Percentiles rank a stretch among this genome's conserved stretches.
These are phyloP conservation scores for Linum tenue DNA, from an alignment of 345 rosid genomes.

Conservation along the genomic window DNA sequence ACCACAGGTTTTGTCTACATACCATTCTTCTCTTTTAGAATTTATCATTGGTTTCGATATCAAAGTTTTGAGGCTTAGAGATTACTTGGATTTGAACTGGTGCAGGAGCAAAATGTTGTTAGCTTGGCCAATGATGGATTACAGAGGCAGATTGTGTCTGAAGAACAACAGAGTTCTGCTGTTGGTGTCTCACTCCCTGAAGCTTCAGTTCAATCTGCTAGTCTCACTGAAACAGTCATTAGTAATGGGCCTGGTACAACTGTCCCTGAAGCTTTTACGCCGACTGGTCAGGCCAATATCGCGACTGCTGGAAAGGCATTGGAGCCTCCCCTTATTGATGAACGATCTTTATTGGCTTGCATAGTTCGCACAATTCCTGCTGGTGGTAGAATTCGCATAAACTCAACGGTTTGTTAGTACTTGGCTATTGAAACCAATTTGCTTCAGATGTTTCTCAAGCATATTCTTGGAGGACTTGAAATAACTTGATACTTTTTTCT, in stretches of 20 bases:
- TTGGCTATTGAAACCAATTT: background rate
- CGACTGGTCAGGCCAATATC: slow-evolving; percentile 31
- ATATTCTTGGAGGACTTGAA: background rate
- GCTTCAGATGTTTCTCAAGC: background rate
- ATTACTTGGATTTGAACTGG: slow-evolving; percentile 17
- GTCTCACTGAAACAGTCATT: slow-evolving; percentile 23
- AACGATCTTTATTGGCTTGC: slow-evolving; percentile 77
- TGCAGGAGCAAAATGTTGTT: slow-evolving; percentile 40
- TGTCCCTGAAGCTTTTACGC: slow-evolving; percentile 31
- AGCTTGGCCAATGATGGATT: slow-evolving; percentile 28
- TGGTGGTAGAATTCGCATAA: slow-evolving; percentile 80
- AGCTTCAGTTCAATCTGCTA: slow-evolving; percentile 25
- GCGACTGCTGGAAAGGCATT: slow-evolving; percentile 33
- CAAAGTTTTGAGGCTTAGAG: slow-evolving; percentile 1
- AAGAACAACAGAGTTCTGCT: slow-evolving; percentile 42
- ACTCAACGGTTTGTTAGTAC: slow-evolving; percentile 61
- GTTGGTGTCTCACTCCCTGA: slow-evolving; percentile 29
- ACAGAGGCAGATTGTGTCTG: slow-evolving; percentile 36
- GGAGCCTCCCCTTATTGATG: slow-evolving; percentile 61
- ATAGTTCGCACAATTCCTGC: slow-evolving; percentile 92
- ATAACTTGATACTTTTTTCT: slow-evolving; percentile 8
- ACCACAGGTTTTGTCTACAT: slow-evolving; percentile 38
- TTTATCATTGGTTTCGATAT: slow-evolving; percentile 2
- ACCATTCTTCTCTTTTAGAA: slow-evolving; percentile 10
- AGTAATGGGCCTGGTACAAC: slow-evolving; percentile 23